A percentile compares a stretch with the other conserved stretches of the same genome.
phyloP scores from a whole-genome alignment of 2,329 filamentous ascomycete genomes.

The Claviceps spartinae region DNA sequence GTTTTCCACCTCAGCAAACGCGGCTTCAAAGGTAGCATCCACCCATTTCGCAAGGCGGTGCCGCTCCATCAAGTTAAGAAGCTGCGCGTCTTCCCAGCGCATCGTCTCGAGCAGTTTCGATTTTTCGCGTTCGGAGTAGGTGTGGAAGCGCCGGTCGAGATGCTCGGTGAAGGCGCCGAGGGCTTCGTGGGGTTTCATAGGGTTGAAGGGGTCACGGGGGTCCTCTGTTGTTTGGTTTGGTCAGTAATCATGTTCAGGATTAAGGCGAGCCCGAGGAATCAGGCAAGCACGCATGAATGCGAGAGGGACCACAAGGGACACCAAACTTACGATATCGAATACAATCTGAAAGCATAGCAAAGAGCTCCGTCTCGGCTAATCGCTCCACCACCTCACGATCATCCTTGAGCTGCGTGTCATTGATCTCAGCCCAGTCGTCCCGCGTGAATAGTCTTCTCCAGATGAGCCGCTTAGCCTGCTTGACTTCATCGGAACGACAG shows the following conservation, averaged over 20 bases:
- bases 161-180: conserved; percentile 48
- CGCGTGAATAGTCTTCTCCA: conserved; percentile 79
- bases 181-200: conserved; percentile 37
- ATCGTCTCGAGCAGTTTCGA: conserved; percentile 59
- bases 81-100: conserved; percentile 50
- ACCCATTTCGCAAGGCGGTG: conserved; percentile 58
- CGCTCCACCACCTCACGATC: conserved; percentile 53
- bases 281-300: no score
- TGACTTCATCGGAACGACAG: conserved; percentile 40
- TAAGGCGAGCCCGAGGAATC: neutral
- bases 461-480: conserved; percentile 48
- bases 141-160: conserved; percentile 45
- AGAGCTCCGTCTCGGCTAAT: conserved; percentile 54
- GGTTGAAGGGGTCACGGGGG: conserved; percentile 28
- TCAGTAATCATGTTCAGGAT: neutral
- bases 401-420: conserved; percentile 61
- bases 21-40: conserved; percentile 23
- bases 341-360: conserved; percentile 50
- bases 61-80: conserved; percentile 52
- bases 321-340: conserved; percentile 48
- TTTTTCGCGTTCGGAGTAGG: conserved; percentile 49
- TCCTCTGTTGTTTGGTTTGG: conserved; percentile 26
- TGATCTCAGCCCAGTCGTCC: conserved; percentile 73
- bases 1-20: conserved; percentile 20
- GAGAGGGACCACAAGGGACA: neutral